Evolutionary conservation across 805 yeast genomes (phyloP).

Genomic region (Hemisphaericaspora nanyangensis): DNA sequence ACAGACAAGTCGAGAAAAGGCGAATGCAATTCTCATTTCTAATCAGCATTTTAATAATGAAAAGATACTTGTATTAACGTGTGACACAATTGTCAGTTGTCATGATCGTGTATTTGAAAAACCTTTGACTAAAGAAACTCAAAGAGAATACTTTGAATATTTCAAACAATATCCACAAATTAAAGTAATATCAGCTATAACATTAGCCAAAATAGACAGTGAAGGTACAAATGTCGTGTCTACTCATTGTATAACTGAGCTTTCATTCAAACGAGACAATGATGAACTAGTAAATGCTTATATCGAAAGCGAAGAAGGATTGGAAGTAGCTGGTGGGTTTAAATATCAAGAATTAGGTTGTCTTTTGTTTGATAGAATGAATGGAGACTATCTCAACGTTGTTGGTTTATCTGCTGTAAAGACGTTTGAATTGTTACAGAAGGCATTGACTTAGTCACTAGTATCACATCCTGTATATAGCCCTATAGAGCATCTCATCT

Average conservation of each 20-base stretch:
- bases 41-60: constrained; percentile 17
- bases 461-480: not conserved
- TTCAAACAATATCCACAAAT: constrained; percentile 20
- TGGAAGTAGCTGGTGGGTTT: constrained; percentile 89
- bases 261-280: constrained; percentile 45
- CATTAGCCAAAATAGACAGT: constrained; percentile 15
- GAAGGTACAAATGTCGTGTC: constrained; percentile 7
- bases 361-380: constrained; percentile 53
- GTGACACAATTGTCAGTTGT: constrained; percentile 75
- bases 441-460: constrained; percentile 6
- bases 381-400: constrained; percentile 82
- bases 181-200: constrained; percentile 33
- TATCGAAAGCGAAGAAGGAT: constrained; percentile 69
- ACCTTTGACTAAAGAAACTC: constrained; percentile 44
- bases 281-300: constrained; percentile 59
- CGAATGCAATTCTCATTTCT: constrained; percentile 51
- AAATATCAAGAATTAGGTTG: constrained; percentile 75
- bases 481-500: not conserved
- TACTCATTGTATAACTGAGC: constrained; percentile 32
- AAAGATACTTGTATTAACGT: constrained; percentile 43
- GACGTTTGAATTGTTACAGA: constrained; percentile 46
- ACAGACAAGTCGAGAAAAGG: constrained; percentile 68
- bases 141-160: constrained; percentile 24
- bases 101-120: constrained; percentile 70
- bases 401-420: constrained; percentile 79